Evolutionary conservation across 345 rosid genomes (phyloP), one percentile per base, ranked within the genome.

Genomic region (Populus nigra): DNA sequence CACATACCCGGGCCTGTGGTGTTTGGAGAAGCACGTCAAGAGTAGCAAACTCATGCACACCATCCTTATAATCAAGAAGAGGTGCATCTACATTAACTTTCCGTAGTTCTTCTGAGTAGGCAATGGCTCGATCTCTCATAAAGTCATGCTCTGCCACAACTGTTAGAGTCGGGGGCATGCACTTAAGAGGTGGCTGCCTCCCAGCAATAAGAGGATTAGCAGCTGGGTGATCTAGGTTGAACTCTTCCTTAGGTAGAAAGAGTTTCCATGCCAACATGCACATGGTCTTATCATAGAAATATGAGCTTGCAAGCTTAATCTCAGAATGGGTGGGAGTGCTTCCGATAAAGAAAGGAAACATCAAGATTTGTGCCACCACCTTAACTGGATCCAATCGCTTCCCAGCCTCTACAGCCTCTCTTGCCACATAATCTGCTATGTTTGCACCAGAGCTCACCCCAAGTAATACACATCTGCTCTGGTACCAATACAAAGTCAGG

Each of bases 371-470:
- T 29, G 99, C 98, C 0, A 93, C 98, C 73, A 95, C 93, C 81
- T 93, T 95, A 53, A 95, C 88, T 75, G 98, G 98, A 41, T 92
- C 90, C 83, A 93, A 83, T 72, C 76, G 83, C 77, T 80, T 88
- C 77, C 96, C 93, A 69, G 86, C 89, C 73, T 93, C 94, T 25
- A 95, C 89, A 66, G 97, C 91, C 83, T 87, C 88, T 27, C 89
- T 88, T 71, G 97, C 85, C 72, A 92, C 94, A 50, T 90, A 88
- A 81, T 93, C 97, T 13, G 92, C 96, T 65, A 95, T 93, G 82
- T 95, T 93, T 7, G 94, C 94, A 57, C 99, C 97, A 76, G 97
- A 95, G 83, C 97, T 92, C 84, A 91, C 93, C 31, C 99, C 99
- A 74, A 95, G 96, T 66, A 95, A 90, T 77, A 95, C 88, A 80